A percentile compares a stretch with the other conserved stretches of the same genome.
phyloP scores from a whole-genome alignment of 2,329 filamentous ascomycete genomes.

The Ceratocystis diversiconidia region DNA sequence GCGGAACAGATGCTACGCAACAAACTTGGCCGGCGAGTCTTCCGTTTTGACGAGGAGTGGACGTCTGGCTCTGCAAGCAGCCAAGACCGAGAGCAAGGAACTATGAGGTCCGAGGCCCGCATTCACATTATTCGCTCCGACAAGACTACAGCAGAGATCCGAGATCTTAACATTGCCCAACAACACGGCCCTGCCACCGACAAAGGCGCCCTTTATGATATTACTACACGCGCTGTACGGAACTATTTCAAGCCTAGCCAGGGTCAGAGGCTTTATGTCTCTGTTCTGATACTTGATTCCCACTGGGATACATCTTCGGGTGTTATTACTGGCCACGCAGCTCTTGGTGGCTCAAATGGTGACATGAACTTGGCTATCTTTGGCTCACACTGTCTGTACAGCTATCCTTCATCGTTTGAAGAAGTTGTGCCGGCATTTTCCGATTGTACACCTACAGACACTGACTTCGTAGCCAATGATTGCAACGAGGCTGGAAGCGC shows the following conservation, averaged over 20 bases:
- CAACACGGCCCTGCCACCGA: conserved; percentile 56
- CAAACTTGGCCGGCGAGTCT: conserved; percentile 69
- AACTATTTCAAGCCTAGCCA: conserved; percentile 59
- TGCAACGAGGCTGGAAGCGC: conserved; percentile 75
- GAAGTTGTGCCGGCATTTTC: conserved; percentile 80
- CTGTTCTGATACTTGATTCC: conserved; percentile 71
- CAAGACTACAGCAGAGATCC: conserved; percentile 72
- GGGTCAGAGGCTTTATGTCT: conserved; percentile 78
- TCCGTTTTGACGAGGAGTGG: conserved; percentile 93
- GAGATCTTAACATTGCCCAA: conserved; percentile 63
- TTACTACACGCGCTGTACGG: conserved; percentile 64
- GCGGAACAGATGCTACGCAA: conserved; percentile 92
- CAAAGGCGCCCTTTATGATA: conserved; percentile 59
- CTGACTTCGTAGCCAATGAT: conserved; percentile 66
- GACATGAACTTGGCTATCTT: conserved; percentile 75
- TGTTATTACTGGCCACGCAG: conserved; percentile 65
- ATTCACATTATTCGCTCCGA: conserved; percentile 72
- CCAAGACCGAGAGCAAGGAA: conserved; percentile 54
- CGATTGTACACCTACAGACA: conserved; percentile 82
- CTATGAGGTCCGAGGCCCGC: conserved; percentile 80
- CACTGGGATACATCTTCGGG: conserved; percentile 68
- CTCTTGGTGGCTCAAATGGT: conserved; percentile 60
- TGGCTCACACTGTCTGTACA: conserved; percentile 81
- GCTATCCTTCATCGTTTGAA: conserved; percentile 77
- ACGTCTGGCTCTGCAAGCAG: conserved; percentile 65